Percentiles rank a stretch among this genome's conserved stretches.
These are phyloP conservation scores for Cardamine resedifolia DNA, from an alignment of 345 rosid species.

Conservation along the genomic window DNA sequence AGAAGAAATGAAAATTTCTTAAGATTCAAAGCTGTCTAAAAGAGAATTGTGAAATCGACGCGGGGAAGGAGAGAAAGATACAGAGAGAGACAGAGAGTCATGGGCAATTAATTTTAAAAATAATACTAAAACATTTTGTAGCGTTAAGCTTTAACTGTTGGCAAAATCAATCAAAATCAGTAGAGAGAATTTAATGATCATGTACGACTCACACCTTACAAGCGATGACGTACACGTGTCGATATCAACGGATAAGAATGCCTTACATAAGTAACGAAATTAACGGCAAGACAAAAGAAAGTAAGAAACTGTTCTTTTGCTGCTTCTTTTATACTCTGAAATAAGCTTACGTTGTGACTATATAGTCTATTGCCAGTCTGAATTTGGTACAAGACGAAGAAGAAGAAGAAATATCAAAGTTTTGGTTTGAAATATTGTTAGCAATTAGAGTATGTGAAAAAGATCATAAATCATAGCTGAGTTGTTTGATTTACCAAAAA, in stretches of 20 bases:
- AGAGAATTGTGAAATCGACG: constrained; percentile 14
- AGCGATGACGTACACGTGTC: constrained; percentile 16
- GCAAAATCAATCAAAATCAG: constrained; percentile 20
- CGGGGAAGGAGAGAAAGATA: constrained; percentile 9
- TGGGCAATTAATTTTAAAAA: not conserved
- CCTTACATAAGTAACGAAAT: constrained; percentile 18
- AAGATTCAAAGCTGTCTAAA: constrained; percentile 28
- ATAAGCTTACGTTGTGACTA: not conserved
- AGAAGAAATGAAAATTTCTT: not conserved
- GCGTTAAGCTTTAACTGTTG: constrained; percentile 26
- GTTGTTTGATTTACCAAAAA: not conserved
- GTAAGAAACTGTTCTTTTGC: not conserved
- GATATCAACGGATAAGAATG: not conserved
- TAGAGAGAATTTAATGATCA: constrained; percentile 11
- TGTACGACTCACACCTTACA: not conserved
- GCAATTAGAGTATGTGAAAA: not conserved
- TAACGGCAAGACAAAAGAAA: constrained; percentile 11
- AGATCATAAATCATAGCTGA: not conserved
- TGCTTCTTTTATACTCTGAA: not conserved
- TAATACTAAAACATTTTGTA: not conserved
- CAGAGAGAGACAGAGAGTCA: constrained; percentile 20
- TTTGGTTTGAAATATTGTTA: not conserved
- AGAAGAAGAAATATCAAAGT: not conserved
- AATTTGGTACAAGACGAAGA: not conserved
- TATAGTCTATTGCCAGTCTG: not conserved